Percentiles rank a stretch among this genome's conserved stretches.
phyloP scores from a whole-genome alignment of 352 stramenopile genomes.

The Plasmopara halstedii region DNA sequence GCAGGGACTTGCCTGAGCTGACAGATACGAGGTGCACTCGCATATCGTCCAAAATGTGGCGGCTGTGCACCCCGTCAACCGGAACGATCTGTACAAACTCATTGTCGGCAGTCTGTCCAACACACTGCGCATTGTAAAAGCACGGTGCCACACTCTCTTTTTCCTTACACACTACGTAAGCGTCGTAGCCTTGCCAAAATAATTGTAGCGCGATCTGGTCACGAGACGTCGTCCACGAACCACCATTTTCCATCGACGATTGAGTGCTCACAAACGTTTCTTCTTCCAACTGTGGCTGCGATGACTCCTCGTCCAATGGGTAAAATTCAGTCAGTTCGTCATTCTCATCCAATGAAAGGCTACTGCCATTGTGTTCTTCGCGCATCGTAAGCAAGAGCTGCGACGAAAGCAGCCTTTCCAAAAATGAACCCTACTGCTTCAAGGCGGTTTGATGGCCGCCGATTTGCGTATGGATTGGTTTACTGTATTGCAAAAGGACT shows the following conservation, averaged over 20 bases:
- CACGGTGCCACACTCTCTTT: constrained; percentile 47
- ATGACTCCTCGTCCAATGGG: constrained; percentile 9
- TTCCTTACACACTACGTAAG: constrained; percentile 39
- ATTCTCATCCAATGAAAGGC: constrained; percentile 7
- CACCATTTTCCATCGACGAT: constrained; percentile 14
- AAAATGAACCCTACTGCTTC: constrained; percentile 8
- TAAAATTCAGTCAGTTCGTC: constrained; percentile 25
- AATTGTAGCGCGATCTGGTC: constrained; percentile 53
- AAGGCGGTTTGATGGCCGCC: constrained; percentile 4
- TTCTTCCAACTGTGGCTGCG: neutral
- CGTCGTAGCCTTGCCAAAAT: constrained; percentile 63
- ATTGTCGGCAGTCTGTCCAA: constrained; percentile 21
- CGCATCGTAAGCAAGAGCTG: neutral
- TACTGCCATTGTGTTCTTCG: neutral
- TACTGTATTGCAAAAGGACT: neutral
- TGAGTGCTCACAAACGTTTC: constrained; percentile 1
- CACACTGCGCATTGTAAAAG: constrained; percentile 49
- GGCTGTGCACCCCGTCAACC: constrained; percentile 38
- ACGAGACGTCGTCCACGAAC: constrained; percentile 31
- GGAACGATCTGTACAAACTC: constrained; percentile 57
- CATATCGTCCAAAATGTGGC: constrained; percentile 55
- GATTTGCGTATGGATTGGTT: neutral
- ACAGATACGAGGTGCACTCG: constrained; percentile 50
- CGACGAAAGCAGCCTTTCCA: constrained; percentile 2
- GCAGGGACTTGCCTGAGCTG: constrained; percentile 43